phyloP scores from a whole-genome alignment of 202 grass and related monocot genomes.

The Eragrostis tef region DNA sequence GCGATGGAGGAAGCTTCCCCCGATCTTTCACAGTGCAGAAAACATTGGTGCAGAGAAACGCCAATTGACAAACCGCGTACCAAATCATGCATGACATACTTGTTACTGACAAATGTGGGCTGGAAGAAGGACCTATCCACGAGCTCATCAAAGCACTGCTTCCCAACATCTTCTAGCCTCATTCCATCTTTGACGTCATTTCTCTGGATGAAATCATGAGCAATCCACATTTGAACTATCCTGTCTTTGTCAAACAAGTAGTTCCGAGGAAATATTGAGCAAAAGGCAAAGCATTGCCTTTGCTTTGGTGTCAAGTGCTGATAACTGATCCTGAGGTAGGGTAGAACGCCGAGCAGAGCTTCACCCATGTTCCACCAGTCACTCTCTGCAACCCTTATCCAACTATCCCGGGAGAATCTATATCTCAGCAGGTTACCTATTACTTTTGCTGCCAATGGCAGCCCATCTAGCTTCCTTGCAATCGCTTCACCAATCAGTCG shows the following conservation, averaged over 20 bases:
- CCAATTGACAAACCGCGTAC: slow-evolving; percentile 12
- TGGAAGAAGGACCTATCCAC: slow-evolving; percentile 35
- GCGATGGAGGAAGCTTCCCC: not conserved
- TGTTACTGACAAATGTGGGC: slow-evolving; percentile 8
- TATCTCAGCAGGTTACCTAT: slow-evolving; percentile 48
- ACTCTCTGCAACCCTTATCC: slow-evolving; percentile 16
- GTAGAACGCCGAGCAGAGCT: slow-evolving; percentile 22
- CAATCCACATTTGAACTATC: slow-evolving; percentile 46
- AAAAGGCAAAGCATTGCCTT: slow-evolving; percentile 44
- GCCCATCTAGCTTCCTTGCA: slow-evolving; percentile 32
- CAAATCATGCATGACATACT: slow-evolving; percentile 43
- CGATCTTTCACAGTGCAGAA: slow-evolving; percentile 9
- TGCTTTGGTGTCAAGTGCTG: slow-evolving; percentile 28
- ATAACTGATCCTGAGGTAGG: slow-evolving; percentile 37
- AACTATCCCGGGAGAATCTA: not conserved
- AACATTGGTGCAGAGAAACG: slow-evolving; percentile 31
- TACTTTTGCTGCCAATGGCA: slow-evolving; percentile 46
- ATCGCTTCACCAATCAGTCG: slow-evolving; percentile 23
- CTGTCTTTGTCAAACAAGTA: slow-evolving; percentile 48
- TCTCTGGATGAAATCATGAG: slow-evolving; percentile 28
- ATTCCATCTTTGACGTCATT: not conserved
- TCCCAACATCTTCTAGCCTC: slow-evolving; percentile 15
- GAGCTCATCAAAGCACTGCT: slow-evolving; percentile 31
- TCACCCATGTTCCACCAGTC: slow-evolving; percentile 51
- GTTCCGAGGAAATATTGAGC: slow-evolving; percentile 42